phyloP scores from a whole-genome alignment of 2,329 filamentous ascomycete genomes.

The Alternaria sp. region DNA sequence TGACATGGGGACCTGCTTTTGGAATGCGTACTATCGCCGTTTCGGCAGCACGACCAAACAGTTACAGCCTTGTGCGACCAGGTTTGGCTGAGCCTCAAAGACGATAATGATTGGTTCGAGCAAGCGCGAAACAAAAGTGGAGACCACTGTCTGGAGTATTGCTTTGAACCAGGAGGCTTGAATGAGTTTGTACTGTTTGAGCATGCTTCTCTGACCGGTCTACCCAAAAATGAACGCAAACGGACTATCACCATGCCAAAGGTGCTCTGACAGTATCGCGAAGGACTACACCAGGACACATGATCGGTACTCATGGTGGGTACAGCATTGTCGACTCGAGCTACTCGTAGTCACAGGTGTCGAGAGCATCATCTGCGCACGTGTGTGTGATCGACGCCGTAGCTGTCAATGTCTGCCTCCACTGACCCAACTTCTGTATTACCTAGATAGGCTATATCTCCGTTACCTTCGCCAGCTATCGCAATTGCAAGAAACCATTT shows the following conservation, averaged over 20 bases:
- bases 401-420: background rate
- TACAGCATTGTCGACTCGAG: background rate
- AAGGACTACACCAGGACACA: background rate
- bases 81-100: constrained; percentile 18
- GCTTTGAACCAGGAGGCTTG: constrained; percentile 18
- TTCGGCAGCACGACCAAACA: constrained; percentile 35
- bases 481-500: constrained; percentile 2
- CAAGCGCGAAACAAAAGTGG: constrained; percentile 21
- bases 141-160: constrained; percentile 3
- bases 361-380: background rate
- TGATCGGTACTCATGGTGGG: background rate
- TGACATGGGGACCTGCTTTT: constrained; percentile 19
- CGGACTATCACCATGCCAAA: constrained; percentile 1
- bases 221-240: constrained; percentile 15
- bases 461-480: background rate
- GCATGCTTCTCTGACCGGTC: constrained; percentile 23
- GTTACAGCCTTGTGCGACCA: constrained; percentile 33
- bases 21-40: constrained; percentile 37
- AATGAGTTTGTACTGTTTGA: constrained; percentile 18
- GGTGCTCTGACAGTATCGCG: background rate
- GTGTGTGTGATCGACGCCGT: background rate
- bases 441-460: constrained; percentile 12
- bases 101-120: constrained; percentile 20
- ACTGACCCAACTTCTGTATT: constrained; percentile 1
- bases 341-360: background rate